phyloP scores from a whole-genome alignment of 768 basidiomycete species.

The Trichaptum fuscoviolaceum region DNA sequence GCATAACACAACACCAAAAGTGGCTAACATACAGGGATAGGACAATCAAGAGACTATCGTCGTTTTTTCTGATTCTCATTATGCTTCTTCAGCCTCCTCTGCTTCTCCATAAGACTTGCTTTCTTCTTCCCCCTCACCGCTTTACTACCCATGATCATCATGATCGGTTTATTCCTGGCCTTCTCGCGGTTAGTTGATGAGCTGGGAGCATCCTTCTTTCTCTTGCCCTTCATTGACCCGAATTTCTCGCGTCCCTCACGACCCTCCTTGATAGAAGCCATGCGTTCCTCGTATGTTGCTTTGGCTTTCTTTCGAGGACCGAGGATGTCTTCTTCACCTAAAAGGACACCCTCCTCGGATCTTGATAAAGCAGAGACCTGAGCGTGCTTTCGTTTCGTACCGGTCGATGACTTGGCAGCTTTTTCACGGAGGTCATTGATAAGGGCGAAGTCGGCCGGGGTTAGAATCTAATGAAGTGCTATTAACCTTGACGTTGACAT shows the following conservation, averaged over 20 bases:
- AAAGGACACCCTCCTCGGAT: slow-evolving; percentile 53
- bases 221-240: slow-evolving; percentile 87
- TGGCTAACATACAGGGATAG: too few species aligned
- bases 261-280: slow-evolving; percentile 88
- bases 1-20: too few species aligned
- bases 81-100: slow-evolving; percentile 70
- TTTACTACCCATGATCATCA: slow-evolving; percentile 83
- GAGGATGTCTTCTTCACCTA: slow-evolving; percentile 88
- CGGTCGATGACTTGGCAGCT: slow-evolving; percentile 66
- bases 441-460: slow-evolving; percentile 92
- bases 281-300: slow-evolving; percentile 87
- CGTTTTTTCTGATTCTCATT: slow-evolving; percentile 64
- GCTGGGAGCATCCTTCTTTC: slow-evolving; percentile 74
- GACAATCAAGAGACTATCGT: neutral
- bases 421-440: slow-evolving; percentile 84
- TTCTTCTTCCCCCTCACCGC: slow-evolving; percentile 82
- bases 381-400: slow-evolving; percentile 86
- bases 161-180: slow-evolving; percentile 88
- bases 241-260: slow-evolving; percentile 94
- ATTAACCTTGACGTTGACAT: slow-evolving; percentile 2
- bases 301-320: slow-evolving; percentile 93
- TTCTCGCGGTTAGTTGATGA: slow-evolving; percentile 92
- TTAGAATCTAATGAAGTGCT: slow-evolving; percentile 68
- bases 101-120: slow-evolving; percentile 75
- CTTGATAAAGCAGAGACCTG: neutral